Percentiles rank a stretch among this genome's conserved stretches.
phyloP scores from a whole-genome alignment of 306 rosid genomes.

The Carpinus fangiana region DNA sequence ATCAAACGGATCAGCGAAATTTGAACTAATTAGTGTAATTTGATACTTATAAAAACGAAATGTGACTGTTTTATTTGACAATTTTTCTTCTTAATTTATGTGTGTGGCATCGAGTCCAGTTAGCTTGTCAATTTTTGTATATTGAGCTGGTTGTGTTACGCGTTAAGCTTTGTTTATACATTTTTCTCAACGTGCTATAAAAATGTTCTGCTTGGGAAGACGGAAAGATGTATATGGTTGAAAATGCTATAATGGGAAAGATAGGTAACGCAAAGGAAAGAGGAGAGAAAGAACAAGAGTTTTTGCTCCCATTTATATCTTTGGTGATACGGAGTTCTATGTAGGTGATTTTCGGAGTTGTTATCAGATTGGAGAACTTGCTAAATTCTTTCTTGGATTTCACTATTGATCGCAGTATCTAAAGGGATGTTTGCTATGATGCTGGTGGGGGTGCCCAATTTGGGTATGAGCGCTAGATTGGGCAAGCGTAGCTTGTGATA shows the following conservation, averaged over 20 bases:
- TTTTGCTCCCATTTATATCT: background rate
- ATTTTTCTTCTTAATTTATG: background rate
- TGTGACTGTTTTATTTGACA: background rate
- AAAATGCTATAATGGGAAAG: background rate
- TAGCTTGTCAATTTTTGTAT: background rate
- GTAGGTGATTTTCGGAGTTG: background rate
- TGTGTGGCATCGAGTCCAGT: background rate
- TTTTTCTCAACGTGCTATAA: background rate
- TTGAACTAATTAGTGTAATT: background rate
- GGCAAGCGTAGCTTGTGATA: no score
- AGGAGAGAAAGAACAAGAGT: background rate
- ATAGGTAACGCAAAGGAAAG: background rate
- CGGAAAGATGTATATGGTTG: background rate
- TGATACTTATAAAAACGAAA: background rate
- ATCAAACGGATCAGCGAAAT: background rate
- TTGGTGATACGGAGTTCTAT: background rate
- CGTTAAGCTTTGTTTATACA: background rate
- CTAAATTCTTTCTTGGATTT: background rate
- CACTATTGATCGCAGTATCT: background rate
- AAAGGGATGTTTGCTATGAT: background rate
- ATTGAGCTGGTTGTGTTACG: background rate
- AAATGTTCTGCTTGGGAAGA: background rate
- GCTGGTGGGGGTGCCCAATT: no score
- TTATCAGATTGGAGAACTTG: background rate
- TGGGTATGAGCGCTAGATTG: no score